These are phyloP conservation scores for Radiomyces spectabilis DNA, from an alignment of 192 early-diverging fungal genomes.

Conservation along the genomic window DNA sequence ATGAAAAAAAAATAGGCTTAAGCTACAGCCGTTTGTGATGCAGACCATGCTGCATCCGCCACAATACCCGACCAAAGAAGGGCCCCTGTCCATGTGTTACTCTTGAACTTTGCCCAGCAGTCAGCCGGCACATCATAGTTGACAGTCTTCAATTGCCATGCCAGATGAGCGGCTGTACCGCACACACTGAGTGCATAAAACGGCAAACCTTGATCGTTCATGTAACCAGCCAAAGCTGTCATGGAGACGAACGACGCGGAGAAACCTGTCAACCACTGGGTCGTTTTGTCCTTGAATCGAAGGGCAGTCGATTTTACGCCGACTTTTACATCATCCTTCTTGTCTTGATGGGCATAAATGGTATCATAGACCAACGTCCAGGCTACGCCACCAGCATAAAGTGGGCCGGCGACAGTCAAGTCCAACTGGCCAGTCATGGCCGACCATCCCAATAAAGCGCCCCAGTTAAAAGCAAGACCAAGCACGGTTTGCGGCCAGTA, in stretches of 20 bases:
- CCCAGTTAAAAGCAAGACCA: slow-evolving; percentile 92
- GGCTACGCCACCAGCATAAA: slow-evolving; percentile 78
- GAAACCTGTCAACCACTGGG: slow-evolving; percentile 62
- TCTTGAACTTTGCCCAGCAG: slow-evolving; percentile 75
- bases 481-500: slow-evolving; percentile 92
- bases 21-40: too few relatives aligned
- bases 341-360: slow-evolving; percentile 97
- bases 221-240: slow-evolving; percentile 67
- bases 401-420: slow-evolving; percentile 65
- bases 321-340: slow-evolving; percentile 75
- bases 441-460: slow-evolving; percentile 81
- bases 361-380: slow-evolving; percentile 98
- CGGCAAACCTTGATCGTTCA: slow-evolving; percentile 67
- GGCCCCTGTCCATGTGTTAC: slow-evolving; percentile 73
- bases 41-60: too few relatives aligned
- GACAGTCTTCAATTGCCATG: slow-evolving; percentile 75
- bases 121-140: slow-evolving; percentile 53
- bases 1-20: too few relatives aligned
- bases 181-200: slow-evolving; percentile 69
- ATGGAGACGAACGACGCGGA: slow-evolving; percentile 58
- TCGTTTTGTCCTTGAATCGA: slow-evolving; percentile 68
- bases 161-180: slow-evolving; percentile 66
- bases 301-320: slow-evolving; percentile 92
- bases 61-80: slow-evolving; percentile 70
- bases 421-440: slow-evolving; percentile 66